Base-by-base conservation (phyloP, 495 filamentous ascomycete species). In the Penicillium canariense region DNA sequence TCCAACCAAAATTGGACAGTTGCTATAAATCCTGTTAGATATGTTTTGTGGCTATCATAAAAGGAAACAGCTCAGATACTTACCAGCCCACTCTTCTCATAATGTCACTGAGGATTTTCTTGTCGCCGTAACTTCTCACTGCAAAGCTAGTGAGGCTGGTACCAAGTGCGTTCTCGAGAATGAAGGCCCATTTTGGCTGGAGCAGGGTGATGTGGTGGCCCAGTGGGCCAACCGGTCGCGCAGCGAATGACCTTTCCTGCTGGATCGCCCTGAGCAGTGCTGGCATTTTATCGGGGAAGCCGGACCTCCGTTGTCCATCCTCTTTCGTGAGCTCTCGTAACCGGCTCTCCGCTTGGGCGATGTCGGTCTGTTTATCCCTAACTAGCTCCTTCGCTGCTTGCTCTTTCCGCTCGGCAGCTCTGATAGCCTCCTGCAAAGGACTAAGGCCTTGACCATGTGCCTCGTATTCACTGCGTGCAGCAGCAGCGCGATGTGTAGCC, bases 221-320 rank as follows among this genome's bases (percentile, higher is more conserved):
- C 11, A 97, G 78, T 0, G 94, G 94, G 0, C 94, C 94, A 30
- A 97, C 76, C 42, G 95, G 94, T 38, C 79, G 87, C 32, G 79
- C 72, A 20, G 71, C 67, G 57, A 94, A 97, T 0, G 83, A 69
- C 2, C 50, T 59, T 48, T 96, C 90, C 36, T 78, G 69, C 5
- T 82, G 77, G 60, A 97, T 90, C 8, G 78, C 77, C 27, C 66
- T 75, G 3, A 96, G 63, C 10, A 97, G 81, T 1, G 73, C 54
- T 2, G 83, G 80, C 68, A 96, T 76, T 46, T 75, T 80, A 0
- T 67, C 49, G 32, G 84, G 80, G 58, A 88, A 96, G 2, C 79
- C 85, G 14, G 68, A 58, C 31, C 62, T 63, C 71, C 73, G 65
- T 55, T 76, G 52, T 36, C 78, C 77, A 67, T 79, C 66, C 74